These are phyloP conservation scores for Chlorella variabilis DNA, from an alignment of 163 green algal genomes.

Conservation along the genomic window DNA sequence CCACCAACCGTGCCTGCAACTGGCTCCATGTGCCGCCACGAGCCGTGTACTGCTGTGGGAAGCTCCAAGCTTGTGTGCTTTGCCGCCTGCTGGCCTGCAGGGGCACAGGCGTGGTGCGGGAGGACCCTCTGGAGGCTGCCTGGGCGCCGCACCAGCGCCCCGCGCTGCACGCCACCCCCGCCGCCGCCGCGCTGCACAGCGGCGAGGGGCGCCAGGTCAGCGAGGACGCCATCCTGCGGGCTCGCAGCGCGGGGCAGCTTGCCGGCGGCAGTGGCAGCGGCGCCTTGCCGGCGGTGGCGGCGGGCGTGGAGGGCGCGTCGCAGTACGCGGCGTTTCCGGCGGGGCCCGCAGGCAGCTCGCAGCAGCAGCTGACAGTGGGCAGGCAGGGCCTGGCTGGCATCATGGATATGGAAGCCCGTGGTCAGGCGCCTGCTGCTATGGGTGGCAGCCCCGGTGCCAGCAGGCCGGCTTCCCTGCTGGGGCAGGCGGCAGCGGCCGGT, in stretches of 20 bases:
- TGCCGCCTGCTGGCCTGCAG: too few relatives aligned
- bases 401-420: too few relatives aligned
- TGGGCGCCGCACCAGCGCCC: slow-evolving; percentile 20
- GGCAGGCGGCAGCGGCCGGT: neutral
- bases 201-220: neutral
- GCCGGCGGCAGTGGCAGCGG: neutral
- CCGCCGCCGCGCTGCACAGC: neutral
- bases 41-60: too few relatives aligned
- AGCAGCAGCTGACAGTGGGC: neutral
- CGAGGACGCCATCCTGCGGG: neutral
- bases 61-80: too few relatives aligned
- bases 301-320: neutral
- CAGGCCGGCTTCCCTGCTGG: too few relatives aligned
- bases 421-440: too few relatives aligned
- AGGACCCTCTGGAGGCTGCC: slow-evolving; percentile 50
- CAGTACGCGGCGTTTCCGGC: neutral
- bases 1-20: too few relatives aligned
- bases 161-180: neutral
- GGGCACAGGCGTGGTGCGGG: slow-evolving; percentile 51
- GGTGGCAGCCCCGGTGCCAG: too few relatives aligned
- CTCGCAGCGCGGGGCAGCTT: slow-evolving; percentile 1
- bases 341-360: too few relatives aligned
- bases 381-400: neutral
- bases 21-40: too few relatives aligned
- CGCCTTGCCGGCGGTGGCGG: neutral